These are phyloP conservation scores for Sphaerosporella brunnea DNA, from an alignment of 495 filamentous ascomycete genomes.

Conservation along the genomic window DNA sequence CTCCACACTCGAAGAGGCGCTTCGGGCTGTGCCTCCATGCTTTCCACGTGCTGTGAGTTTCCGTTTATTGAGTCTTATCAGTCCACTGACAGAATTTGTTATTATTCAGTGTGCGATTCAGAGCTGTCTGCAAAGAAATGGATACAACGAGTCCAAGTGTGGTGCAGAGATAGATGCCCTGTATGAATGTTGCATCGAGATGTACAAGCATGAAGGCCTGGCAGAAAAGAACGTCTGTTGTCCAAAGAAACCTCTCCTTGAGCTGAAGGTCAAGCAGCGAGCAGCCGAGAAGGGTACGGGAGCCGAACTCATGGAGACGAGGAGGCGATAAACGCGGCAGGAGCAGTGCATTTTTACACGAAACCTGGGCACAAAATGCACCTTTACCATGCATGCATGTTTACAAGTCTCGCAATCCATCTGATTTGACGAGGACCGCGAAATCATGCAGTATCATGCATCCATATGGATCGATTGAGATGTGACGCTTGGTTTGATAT, in stretches of 20 bases:
- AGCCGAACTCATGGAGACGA: slow-evolving; percentile 10
- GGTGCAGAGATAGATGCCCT: slow-evolving; percentile 65
- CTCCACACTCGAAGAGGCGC: slow-evolving; percentile 42
- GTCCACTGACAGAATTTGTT: too few species aligned
- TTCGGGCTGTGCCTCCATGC: slow-evolving; percentile 62
- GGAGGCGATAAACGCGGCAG: slow-evolving; percentile 8
- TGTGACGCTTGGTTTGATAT: background rate
- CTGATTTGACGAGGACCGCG: too few species aligned
- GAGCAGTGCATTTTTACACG: too few species aligned
- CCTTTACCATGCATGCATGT: background rate
- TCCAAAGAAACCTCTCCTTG: slow-evolving; percentile 60
- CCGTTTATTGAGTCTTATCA: too few species aligned
- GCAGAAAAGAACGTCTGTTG: slow-evolving; percentile 56
- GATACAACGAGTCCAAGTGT: slow-evolving; percentile 79
- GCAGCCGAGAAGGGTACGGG: slow-evolving; percentile 29
- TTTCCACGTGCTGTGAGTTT: slow-evolving; percentile 67
- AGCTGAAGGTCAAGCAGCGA: slow-evolving; percentile 75
- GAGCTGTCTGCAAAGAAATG: slow-evolving; percentile 72
- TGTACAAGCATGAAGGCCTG: slow-evolving; percentile 70
- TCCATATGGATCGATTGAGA: too few species aligned
- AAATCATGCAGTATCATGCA: too few species aligned
- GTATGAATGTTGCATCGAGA: slow-evolving; percentile 82
- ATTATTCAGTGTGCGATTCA: slow-evolving; percentile 22
- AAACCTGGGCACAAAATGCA: too few species aligned
- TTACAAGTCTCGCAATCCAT: too few species aligned